phyloP scores from a whole-genome alignment of 225 moss, liverwort and hornwort genomes.

The Pseudoscleropodium purum region DNA sequence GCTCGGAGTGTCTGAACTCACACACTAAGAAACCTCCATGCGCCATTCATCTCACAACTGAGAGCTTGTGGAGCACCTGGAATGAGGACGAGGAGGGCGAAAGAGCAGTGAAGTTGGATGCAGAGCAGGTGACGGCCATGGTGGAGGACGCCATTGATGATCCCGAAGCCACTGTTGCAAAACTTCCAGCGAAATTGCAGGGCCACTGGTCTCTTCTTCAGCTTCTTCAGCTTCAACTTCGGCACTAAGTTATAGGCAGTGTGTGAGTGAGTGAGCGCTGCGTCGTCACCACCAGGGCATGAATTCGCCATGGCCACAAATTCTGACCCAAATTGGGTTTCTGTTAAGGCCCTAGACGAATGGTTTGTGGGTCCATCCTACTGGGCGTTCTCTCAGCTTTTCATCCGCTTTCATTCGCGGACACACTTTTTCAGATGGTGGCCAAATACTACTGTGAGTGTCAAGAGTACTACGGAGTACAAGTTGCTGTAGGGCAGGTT shows the following conservation, averaged over 20 bases:
- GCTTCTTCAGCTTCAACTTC: neutral
- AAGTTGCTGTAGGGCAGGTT: neutral
- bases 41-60: neutral
- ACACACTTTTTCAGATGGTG: neutral
- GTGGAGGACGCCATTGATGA: neutral
- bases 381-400: neutral
- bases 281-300: neutral
- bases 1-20: neutral
- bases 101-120: neutral
- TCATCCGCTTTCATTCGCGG: neutral
- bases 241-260: neutral
- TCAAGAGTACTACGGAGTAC: neutral
- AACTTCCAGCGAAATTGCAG: neutral
- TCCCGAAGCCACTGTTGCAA: neutral
- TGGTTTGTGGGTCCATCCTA: neutral
- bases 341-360: neutral
- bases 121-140: slow-evolving; percentile 2
- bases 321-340: neutral
- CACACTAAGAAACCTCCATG: neutral
- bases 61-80: slow-evolving; percentile 17
- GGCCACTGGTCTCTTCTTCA: neutral
- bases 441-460: neutral
- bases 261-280: neutral
- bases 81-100: slow-evolving; percentile 1
- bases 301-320: neutral